A percentile compares a stretch with the other conserved stretches of the same genome.
These are phyloP conservation scores for Wallemia hederae DNA, from an alignment of 1,284 basidiomycete genomes.

Conservation along the genomic window DNA sequence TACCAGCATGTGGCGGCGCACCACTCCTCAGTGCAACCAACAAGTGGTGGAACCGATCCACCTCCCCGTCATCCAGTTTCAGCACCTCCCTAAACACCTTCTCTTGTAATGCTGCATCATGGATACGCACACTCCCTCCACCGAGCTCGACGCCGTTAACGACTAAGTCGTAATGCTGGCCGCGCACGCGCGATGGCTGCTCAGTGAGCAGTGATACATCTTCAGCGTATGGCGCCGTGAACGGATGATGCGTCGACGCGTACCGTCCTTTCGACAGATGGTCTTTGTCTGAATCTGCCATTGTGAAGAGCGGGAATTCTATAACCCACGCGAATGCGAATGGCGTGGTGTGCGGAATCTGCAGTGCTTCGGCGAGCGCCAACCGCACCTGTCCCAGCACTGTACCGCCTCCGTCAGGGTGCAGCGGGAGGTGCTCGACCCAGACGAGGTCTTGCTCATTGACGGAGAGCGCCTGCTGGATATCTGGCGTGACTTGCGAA, in stretches of 20 bases:
- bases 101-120: constrained; percentile 60
- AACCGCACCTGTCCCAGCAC: constrained; percentile 43
- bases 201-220: constrained; percentile 44
- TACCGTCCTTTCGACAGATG: constrained; percentile 54
- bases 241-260: constrained; percentile 77
- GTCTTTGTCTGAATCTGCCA: constrained; percentile 59
- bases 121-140: constrained; percentile 72
- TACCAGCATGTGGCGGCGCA: constrained; percentile 84
- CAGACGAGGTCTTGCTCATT: constrained; percentile 22
- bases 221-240: constrained; percentile 77
- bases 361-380: constrained; percentile 28
- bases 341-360: constrained; percentile 22
- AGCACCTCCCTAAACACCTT: constrained; percentile 47
- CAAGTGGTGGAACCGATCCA: constrained; percentile 47
- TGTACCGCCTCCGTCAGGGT: constrained; percentile 49
- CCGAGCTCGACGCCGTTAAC: constrained; percentile 79
- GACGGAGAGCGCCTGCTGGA: constrained; percentile 12
- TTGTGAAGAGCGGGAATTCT: constrained; percentile 80
- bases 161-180: constrained; percentile 94
- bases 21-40: constrained; percentile 58
- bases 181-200: constrained; percentile 37
- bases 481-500: constrained; percentile 7
- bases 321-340: constrained; percentile 68
- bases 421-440: constrained; percentile 21
- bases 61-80: constrained; percentile 39